Conservation (phyloP, 805 yeast species). For the Lipomyces yamadae region DNA sequence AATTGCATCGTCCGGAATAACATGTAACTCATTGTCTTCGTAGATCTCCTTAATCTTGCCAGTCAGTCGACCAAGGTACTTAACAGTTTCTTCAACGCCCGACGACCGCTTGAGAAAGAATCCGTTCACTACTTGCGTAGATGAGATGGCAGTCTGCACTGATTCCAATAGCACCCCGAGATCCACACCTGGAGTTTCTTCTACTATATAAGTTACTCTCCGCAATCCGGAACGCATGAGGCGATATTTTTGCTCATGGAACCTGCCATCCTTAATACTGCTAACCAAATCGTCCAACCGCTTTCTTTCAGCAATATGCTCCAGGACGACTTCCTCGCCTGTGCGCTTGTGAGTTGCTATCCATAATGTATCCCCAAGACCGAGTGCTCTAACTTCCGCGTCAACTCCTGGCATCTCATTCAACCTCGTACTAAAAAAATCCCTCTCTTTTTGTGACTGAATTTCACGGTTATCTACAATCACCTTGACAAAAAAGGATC, state of each 20-base stretch:
- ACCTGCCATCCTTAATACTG: slow-evolving; percentile 87
- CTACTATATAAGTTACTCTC: slow-evolving; percentile 76
- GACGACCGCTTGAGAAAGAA: slow-evolving; percentile 72
- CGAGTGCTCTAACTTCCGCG: slow-evolving; percentile 60
- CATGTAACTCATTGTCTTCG: slow-evolving; percentile 44
- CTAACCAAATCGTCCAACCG: slow-evolving; percentile 81
- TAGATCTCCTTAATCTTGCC: slow-evolving; percentile 51
- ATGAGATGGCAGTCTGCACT: slow-evolving; percentile 75
- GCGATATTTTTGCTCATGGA: slow-evolving; percentile 82
- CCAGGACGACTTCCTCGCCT: slow-evolving; percentile 67
- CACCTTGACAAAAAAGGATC: slow-evolving; percentile 62
- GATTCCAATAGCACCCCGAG: slow-evolving; percentile 53
- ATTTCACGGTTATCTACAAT: slow-evolving; percentile 84
- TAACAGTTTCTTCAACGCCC: slow-evolving; percentile 74
- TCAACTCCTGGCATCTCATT: slow-evolving; percentile 52
- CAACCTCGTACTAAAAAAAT: slow-evolving; percentile 66
- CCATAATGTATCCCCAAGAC: slow-evolving; percentile 92
- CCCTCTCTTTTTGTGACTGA: slow-evolving; percentile 67
- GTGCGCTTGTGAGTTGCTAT: slow-evolving; percentile 69
- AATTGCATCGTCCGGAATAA: slow-evolving; percentile 49
- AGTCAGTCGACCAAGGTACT: slow-evolving; percentile 59
- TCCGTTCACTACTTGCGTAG: slow-evolving; percentile 65
- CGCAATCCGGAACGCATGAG: slow-evolving; percentile 69
- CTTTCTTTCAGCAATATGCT: slow-evolving; percentile 88
- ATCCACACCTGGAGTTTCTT: slow-evolving; percentile 63